Conservation (phyloP, 306 rosid genomes). For the Morella rubra region DNA sequence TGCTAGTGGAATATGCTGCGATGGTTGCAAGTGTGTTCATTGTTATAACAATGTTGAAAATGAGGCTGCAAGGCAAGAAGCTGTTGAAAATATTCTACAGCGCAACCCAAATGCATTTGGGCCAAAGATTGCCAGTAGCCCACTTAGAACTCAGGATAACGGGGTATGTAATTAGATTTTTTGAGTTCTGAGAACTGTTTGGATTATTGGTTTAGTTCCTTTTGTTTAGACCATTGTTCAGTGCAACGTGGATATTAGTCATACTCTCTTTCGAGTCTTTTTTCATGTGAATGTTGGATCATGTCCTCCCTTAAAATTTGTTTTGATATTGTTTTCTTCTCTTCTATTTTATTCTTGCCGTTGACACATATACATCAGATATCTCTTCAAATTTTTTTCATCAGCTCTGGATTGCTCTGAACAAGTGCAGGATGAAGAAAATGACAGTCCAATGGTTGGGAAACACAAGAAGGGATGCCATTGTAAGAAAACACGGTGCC, state of each 20-base stretch:
- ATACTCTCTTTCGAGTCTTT: not conserved
- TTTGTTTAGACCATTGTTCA: conserved; percentile 7
- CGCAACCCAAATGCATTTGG: conserved; percentile 99
- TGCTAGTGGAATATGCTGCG: conserved; percentile 98
- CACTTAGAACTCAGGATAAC: conserved; percentile 71
- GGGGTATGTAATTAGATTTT: conserved; percentile 51
- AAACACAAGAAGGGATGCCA: conserved; percentile 98
- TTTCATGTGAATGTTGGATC: not conserved
- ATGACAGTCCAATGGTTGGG: conserved; percentile 64
- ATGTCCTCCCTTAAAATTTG: not conserved
- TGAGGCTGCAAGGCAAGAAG: conserved; percentile 92
- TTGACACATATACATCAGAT: not conserved
- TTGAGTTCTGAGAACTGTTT: conserved; percentile 13
- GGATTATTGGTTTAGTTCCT: conserved; percentile 24
- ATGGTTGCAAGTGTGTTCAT: conserved; percentile 97
- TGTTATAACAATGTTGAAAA: conserved; percentile 95
- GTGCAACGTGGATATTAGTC: not conserved
- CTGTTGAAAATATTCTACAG: conserved; percentile 95
- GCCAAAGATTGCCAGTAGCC: conserved; percentile 99
- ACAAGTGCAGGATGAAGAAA: conserved; percentile 62
- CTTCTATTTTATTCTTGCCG: not conserved
- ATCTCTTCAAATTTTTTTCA: not conserved
- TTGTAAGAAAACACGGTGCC: conserved; percentile 96
- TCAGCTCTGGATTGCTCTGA: conserved; percentile 19
- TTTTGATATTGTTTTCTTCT: not conserved